Evolutionary conservation across 2,329 filamentous ascomycete species (phyloP).

Genomic region (Botrytis tulipae): DNA sequence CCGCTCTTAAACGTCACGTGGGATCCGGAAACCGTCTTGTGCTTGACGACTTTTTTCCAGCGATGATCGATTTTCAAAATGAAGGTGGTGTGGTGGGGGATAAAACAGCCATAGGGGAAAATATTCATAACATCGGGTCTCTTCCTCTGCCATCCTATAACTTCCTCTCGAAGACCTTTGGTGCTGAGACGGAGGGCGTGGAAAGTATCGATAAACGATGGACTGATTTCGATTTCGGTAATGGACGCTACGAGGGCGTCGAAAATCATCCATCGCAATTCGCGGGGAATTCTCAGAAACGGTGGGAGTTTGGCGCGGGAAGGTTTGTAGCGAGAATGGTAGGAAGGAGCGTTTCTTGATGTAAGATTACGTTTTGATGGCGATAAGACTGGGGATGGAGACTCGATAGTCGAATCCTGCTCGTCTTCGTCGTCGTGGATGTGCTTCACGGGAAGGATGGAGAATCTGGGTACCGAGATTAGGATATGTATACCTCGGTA

Average conservation of each 20-base stretch:
- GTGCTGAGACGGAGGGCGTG: neutral
- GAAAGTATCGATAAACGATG: neutral
- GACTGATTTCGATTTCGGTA: neutral
- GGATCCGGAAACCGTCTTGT: neutral
- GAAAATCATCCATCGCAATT: neutral
- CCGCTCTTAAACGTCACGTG: neutral
- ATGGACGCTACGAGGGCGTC: neutral
- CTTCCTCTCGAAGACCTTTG: conserved; percentile 2
- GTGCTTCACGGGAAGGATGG: neutral
- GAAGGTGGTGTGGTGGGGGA: neutral
- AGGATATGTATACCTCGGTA: neutral
- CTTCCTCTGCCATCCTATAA: neutral
- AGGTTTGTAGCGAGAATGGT: neutral
- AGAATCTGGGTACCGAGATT: neutral
- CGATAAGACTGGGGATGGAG: fast-evolving
- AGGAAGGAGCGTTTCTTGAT: fast-evolving
- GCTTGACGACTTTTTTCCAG: neutral
- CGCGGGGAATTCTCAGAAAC: neutral
- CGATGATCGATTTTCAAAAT: neutral
- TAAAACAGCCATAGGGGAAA: neutral
- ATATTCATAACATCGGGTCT: neutral
- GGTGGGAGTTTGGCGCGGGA: neutral
- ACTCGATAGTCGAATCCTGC: neutral
- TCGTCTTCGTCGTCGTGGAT: neutral
- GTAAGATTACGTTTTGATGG: neutral